Percentiles rank a stretch among this genome's conserved stretches.
Conservation (phyloP, 169 alveolate species). For the Eimeria brunetti region DNA sequence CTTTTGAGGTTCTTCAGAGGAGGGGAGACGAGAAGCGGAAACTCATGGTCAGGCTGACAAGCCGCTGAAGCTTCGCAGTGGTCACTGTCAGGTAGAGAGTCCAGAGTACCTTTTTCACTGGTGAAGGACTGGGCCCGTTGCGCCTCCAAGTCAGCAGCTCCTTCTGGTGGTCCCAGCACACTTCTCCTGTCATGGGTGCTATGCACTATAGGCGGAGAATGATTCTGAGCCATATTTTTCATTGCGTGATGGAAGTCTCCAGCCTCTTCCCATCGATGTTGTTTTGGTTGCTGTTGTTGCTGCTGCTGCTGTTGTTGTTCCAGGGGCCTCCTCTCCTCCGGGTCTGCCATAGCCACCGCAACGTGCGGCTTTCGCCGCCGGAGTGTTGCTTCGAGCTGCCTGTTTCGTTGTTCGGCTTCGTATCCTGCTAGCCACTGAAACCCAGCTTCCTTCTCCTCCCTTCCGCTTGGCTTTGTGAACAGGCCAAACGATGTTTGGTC, state of each 20-base stretch:
- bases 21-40: conserved; percentile 11
- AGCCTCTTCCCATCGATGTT: background rate
- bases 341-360: background rate
- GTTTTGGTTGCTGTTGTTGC: too few species aligned
- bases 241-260: background rate
- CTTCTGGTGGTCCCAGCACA: background rate
- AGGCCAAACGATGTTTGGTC: background rate
- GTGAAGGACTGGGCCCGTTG: background rate
- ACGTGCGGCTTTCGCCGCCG: conserved; percentile 19
- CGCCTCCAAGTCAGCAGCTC: conserved; percentile 31
- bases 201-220: background rate
- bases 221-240: background rate
- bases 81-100: conserved; percentile 58
- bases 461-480: background rate
- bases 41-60: background rate
- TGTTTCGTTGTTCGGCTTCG: background rate
- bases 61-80: conserved; percentile 30
- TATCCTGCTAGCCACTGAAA: conserved; percentile 65
- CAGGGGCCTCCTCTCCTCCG: background rate
- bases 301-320: background rate
- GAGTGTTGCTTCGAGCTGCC: background rate
- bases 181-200: background rate
- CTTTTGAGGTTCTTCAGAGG: conserved; percentile 7
- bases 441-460: background rate
- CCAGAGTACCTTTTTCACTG: conserved; percentile 42